Conservation (phyloP, 495 filamentous ascomycete species). For the Daldinia childiae region DNA sequence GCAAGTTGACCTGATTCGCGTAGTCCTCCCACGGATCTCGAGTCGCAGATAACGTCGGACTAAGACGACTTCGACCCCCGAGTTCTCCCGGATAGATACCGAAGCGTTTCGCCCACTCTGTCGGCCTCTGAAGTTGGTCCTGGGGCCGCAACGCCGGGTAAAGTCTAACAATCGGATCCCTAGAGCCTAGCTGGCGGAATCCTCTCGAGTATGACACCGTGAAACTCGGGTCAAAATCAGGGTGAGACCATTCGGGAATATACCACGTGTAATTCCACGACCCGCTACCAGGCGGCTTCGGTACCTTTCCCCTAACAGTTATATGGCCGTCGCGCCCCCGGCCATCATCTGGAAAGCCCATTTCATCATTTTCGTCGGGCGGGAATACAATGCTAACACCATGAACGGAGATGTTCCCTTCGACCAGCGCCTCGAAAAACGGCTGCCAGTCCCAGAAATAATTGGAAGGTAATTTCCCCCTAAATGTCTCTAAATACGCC, state of each 20-base stretch:
- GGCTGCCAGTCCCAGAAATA: conserved; percentile 21
- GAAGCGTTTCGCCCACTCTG: conserved; percentile 47
- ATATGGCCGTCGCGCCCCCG: neutral
- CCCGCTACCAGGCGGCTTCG: conserved; percentile 15
- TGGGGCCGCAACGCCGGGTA: conserved; percentile 45
- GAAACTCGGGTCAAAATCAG: conserved; percentile 30
- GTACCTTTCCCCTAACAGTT: conserved; percentile 1
- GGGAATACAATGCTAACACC: neutral
- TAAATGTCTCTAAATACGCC: neutral
- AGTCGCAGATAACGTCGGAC: conserved; percentile 43
- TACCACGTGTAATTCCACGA: conserved; percentile 36
- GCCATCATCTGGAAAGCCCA: neutral
- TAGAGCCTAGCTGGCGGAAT: neutral
- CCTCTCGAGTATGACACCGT: neutral
- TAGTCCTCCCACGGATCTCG: conserved; percentile 36
- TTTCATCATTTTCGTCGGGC: neutral
- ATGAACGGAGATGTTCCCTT: conserved; percentile 6
- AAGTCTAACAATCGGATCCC: conserved; percentile 33
- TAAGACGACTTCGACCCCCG: conserved; percentile 48
- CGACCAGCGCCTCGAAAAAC: conserved; percentile 27
- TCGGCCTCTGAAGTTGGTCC: conserved; percentile 42
- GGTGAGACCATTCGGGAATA: conserved; percentile 45
- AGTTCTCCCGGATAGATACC: conserved; percentile 46
- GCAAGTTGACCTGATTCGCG: conserved; percentile 25
- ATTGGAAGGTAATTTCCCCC: neutral